Evolutionary conservation across 2,329 filamentous ascomycete genomes (phyloP), one percentile per base, ranked within the genome.

Genomic region (Rutstroemia sp.): DNA sequence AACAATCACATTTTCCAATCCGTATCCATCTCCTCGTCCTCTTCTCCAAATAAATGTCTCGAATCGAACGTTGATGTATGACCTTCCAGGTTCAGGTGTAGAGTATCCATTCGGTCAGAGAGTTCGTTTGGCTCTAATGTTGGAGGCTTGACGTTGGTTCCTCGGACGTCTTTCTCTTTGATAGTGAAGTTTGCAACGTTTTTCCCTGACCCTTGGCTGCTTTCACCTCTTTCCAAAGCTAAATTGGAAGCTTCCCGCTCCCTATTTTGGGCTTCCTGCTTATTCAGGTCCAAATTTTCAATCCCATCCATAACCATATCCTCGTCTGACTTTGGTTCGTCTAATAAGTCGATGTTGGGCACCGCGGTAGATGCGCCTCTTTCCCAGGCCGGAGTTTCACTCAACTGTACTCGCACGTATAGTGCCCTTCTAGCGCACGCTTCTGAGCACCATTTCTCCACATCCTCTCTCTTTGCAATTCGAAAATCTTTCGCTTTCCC

Each of bases 361-460:
- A 49, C 50, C 25, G 30, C 56, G 23, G 59, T 42, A 3, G 50
- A 44, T 19, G 49, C 61, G 5, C 80, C 80, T 52, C 92, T 79
- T 71, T 94, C 83, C 90, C 92, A 96, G 0, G 88, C 89, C 0
- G 91, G 89, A 60, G 87, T 86, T 68, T 94, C 88, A 62, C 81
- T 86, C 40, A 97, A 80, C 76, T 99, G 94, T 23, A 95, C 88
- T 67, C 91, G 89, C 64, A 97, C 78, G 71, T 91, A 96, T 62
- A 95, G 76, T 2, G 89, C 91, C 49, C 89, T 80, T 61, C 83
- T 81, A 2, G 88, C 88, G 73, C 94, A 99, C 40, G 78, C 78
- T 54, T 86, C 78, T 0, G 86, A 89, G 71, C 94, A 99, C 89
- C 91, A 99, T 72, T 85, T 87, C 73, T 94, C 89, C 16, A 92